These are phyloP conservation scores for Glomus cerebriforme DNA, from an alignment of 192 early-diverging fungal genomes.

Conservation along the genomic window DNA sequence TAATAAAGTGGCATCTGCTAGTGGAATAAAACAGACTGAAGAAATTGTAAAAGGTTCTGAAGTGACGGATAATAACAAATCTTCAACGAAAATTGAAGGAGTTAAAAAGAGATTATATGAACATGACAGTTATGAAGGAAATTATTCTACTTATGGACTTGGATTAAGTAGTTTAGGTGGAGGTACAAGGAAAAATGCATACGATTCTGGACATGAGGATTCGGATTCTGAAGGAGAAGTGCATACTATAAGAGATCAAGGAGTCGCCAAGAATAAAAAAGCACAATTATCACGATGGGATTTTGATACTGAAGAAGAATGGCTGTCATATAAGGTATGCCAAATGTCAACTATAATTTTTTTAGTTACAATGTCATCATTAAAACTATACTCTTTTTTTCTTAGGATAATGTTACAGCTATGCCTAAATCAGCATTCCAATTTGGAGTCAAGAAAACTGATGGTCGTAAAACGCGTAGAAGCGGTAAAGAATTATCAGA, in stretches of 20 bases:
- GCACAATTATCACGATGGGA: constrained; percentile 71
- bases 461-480: constrained; percentile 60
- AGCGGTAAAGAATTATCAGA: constrained; percentile 45
- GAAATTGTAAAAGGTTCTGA: not conserved
- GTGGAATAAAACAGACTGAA: constrained; percentile 16
- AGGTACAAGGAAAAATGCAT: constrained; percentile 46
- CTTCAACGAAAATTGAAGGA: constrained; percentile 4
- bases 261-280: constrained; percentile 69
- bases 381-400: not conserved
- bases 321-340: constrained; percentile 62
- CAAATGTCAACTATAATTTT: not conserved
- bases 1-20: constrained; percentile 16
- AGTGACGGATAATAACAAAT: not conserved
- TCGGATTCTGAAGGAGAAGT: constrained; percentile 41
- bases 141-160: constrained; percentile 58
- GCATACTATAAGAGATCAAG: constrained; percentile 53
- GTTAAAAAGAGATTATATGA: constrained; percentile 26
- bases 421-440: constrained; percentile 77
- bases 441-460: constrained; percentile 73
- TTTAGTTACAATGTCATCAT: not conserved
- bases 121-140: constrained; percentile 29
- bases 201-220: constrained; percentile 48
- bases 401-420: constrained; percentile 61
- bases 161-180: constrained; percentile 42
- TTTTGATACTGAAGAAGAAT: constrained; percentile 81